Base-by-base conservation (phyloP, 441 rosid genomes). In the Pelargonium citronellum region DNA sequence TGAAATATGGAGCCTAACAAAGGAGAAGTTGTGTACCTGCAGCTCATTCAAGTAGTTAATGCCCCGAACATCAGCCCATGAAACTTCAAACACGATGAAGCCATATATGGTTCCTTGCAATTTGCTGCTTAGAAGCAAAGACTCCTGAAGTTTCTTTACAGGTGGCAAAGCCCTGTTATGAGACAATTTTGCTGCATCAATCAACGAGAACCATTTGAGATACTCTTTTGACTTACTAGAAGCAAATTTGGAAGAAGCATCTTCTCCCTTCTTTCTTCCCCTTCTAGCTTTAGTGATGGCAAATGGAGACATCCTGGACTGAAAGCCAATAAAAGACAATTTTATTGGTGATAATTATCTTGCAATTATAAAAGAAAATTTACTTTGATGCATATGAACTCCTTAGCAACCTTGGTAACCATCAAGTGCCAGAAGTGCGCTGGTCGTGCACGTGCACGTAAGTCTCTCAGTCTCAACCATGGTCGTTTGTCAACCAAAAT, bases 241-340 rank as follows among this genome's bases (percentile, higher is more conserved):
- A 74, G 73, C 72, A 6, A 87, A 53, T 47, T 72, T 77, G 9
- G 85, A 69, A 75, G 79, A 69, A 51, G 67, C 67, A 69, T 77
- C 86, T 79, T 83, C 81, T 67, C 71, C 69, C 71, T 77, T 85
- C 80, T 83, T 82, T 67, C 71, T 90, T 60, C 82, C 79, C 75
- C 78, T 84, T 61, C 79, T 87, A 39, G 77, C 79, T 83, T 95
- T 95, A 3, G 91, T 77, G 74, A 88, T 92, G 51, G 99, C 99
- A 79, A 95, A 92, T 79, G 98, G 97, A 47, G 98, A 95, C 77
- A 86, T 82, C 83, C 97, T 92, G 75, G 91, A 95, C 99, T 92
- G 89, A 68, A 82, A 69, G 81, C 37, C 66, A 71, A 72, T 13
- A 75, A 70, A 44, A 70, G 16, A 79, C 63, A 69, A 72, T 34